Conservation (phyloP, 2,329 filamentous ascomycete genomes). For the Fusarium ambrosium region DNA sequence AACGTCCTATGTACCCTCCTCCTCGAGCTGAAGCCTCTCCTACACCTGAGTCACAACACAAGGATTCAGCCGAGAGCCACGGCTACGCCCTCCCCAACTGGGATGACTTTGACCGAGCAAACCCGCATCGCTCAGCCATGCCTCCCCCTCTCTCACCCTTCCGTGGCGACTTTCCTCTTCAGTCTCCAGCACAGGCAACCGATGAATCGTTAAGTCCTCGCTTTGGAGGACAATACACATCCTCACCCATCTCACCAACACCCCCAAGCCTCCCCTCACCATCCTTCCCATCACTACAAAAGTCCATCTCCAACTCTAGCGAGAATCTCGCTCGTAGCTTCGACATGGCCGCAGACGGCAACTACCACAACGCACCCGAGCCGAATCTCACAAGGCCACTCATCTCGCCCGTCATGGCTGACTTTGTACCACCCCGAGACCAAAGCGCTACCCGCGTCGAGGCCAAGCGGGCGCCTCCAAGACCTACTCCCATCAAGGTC, state of each 20-base stretch:
- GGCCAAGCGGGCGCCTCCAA: slow-evolving; percentile 51
- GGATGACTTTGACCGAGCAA: slow-evolving; percentile 46
- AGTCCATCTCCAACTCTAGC: slow-evolving; percentile 51
- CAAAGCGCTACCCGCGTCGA: slow-evolving; percentile 46
- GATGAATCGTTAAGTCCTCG: slow-evolving; percentile 22
- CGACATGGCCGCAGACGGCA: slow-evolving; percentile 44
- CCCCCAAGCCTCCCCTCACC: slow-evolving; percentile 54
- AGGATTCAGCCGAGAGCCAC: slow-evolving; percentile 18
- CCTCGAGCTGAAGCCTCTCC: slow-evolving; percentile 28
- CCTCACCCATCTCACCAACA: slow-evolving; percentile 47
- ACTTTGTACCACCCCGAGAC: slow-evolving; percentile 43
- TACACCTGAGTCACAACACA: neutral
- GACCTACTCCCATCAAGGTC: slow-evolving; percentile 49
- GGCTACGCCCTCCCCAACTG: slow-evolving; percentile 44
- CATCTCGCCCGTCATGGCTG: slow-evolving; percentile 50
- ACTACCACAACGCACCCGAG: slow-evolving; percentile 2
- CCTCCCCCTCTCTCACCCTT: slow-evolving; percentile 52
- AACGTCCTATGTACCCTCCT: slow-evolving; percentile 42
- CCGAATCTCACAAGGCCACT: slow-evolving; percentile 37
- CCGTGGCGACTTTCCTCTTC: slow-evolving; percentile 24
- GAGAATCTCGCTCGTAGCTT: slow-evolving; percentile 51
- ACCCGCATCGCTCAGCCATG: slow-evolving; percentile 52
- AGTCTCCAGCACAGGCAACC: slow-evolving; percentile 26
- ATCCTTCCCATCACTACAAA: slow-evolving; percentile 53
- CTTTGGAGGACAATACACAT: slow-evolving; percentile 38